Conservation (phyloP, 139 green algal genomes). For the Chlamydomonas incerta region DNA sequence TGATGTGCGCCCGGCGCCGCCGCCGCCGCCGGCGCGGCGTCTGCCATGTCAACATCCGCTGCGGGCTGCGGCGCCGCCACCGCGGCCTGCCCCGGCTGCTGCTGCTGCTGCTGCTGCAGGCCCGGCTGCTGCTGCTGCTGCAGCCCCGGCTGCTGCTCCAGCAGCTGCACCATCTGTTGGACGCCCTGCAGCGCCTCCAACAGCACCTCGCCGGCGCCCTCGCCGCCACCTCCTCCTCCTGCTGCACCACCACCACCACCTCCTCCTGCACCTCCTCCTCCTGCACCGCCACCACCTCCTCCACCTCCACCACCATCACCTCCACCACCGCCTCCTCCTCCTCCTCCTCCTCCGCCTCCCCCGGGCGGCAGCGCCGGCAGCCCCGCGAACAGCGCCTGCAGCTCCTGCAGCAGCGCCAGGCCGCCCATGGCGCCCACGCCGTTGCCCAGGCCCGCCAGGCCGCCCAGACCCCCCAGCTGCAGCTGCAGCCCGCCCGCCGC, state of each 20-base stretch:
- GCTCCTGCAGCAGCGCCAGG: not conserved
- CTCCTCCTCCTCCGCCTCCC: not conserved
- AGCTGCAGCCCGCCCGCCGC: not conserved
- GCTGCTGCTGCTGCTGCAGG: not conserved
- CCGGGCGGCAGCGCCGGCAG: not conserved
- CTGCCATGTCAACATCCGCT: too few species aligned
- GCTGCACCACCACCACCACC: not conserved
- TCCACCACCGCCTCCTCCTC: not conserved
- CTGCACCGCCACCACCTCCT: not conserved
- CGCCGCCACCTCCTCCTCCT: too few species aligned
- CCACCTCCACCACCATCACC: too few species aligned
- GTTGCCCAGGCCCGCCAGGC: too few species aligned
- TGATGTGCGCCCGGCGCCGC: not conserved
- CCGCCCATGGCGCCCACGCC: too few species aligned
- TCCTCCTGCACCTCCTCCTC: not conserved
- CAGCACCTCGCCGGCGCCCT: too few species aligned
- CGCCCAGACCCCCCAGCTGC: not conserved
- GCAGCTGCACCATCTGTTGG: not conserved
- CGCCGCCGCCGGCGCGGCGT: too few species aligned
- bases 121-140: too few species aligned
- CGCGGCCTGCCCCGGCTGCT: too few species aligned
- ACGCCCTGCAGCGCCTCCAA: not conserved
- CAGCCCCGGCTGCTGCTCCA: not conserved
- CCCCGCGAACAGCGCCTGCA: not conserved
- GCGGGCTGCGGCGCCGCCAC: too few species aligned